Evolutionary conservation across 2,329 filamentous ascomycete species (phyloP), one percentile per base, ranked within the genome.

Genomic region (Ceratocystis eucalypticola): DNA sequence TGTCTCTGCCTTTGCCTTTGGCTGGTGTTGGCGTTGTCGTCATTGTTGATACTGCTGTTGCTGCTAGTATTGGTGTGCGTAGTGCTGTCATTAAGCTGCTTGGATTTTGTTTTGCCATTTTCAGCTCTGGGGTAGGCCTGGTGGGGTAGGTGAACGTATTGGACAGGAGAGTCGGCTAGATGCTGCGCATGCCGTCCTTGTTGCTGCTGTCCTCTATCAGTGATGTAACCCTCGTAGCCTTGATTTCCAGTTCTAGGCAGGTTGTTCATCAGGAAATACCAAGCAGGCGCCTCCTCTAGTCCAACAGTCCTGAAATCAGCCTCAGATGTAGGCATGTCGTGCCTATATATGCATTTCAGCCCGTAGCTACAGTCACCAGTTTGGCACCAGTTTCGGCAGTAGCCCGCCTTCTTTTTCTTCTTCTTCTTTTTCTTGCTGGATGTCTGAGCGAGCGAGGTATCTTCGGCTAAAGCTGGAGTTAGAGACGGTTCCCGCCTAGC

Each of bases 331-430:
- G 80, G 81, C 80, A 83, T 81, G 67, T 70, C 71, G 71, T 83
- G 81, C 61, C 70, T 69, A 71, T 76, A 79, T 3, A 74, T 74
- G 71, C 81, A 83, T 7, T 71, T 69, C 5, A 67, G 62, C 2
- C 76, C 78, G 73, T 75, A 81, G 70, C 74, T 76, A 72, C 81
- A 83, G 12, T 72, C 75, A 5, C 80, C 80, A 50, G 76, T 73
- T 64, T 75, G 74, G 71, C 79, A 81, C 79, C 79, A 83, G 71
- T 79, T 74, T 12, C 76, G 75, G 71, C 80, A 81, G 71, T 73
- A 72, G 30, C 67, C 48, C 22, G 67, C 67, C 37, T 61, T 64
- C 20, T 48, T 67, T 7, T 64, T 65, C 12, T 61, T 65, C 30
- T 33, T 22, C 5, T 22, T 44, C 3, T 41, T 12, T 0, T 41